phyloP scores from a whole-genome alignment of 129 eudicot genomes.

The Arctium minus region DNA sequence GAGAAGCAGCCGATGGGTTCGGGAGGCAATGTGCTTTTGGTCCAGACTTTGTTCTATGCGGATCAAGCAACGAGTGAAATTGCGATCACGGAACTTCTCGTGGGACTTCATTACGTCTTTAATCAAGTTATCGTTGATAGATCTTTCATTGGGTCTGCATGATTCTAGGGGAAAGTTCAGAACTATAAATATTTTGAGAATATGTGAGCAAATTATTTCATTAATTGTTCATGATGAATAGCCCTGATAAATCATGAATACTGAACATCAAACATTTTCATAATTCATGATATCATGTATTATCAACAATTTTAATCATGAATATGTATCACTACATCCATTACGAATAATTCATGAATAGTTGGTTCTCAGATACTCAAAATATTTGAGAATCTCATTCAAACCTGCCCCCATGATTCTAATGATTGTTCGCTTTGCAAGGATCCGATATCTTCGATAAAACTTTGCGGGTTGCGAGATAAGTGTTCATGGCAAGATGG shows the following conservation, averaged over 20 bases:
- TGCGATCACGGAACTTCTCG: conserved; percentile 71
- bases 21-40: conserved; percentile 60
- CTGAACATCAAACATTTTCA: not conserved
- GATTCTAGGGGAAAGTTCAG: conserved; percentile 6
- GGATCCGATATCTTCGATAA: conserved; percentile 15
- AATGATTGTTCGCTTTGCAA: conserved; percentile 22
- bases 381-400: not conserved
- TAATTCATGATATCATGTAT: not conserved
- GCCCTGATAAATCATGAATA: not conserved
- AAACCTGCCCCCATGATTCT: not conserved
- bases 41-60: conserved; percentile 84
- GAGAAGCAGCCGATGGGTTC: conserved; percentile 65
- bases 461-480: not conserved
- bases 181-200: not conserved
- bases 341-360: not conserved
- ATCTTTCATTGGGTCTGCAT: conserved; percentile 37
- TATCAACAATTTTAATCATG: not conserved
- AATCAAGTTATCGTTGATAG: conserved; percentile 41
- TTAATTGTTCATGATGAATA: not conserved
- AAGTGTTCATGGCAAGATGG: not conserved
- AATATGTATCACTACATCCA: not conserved
- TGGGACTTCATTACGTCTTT: conserved; percentile 73
- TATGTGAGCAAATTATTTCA: not conserved
- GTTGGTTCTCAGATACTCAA: not conserved
- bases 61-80: conserved; percentile 65